Conservation (phyloP, 2,329 filamentous ascomycete genomes). For the Aureobasidium leucospermi region DNA sequence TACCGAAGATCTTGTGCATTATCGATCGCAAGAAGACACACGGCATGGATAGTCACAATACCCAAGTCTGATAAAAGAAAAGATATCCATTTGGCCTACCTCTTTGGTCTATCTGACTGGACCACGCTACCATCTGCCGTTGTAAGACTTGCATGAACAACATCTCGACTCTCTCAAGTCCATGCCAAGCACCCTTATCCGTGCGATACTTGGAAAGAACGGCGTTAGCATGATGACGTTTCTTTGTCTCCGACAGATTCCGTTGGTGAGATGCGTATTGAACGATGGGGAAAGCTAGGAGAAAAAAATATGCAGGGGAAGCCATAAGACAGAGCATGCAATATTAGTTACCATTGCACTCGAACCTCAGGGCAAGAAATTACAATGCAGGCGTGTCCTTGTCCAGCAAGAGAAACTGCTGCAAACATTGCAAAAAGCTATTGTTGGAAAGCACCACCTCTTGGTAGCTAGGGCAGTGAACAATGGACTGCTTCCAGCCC, state of each 20-base stretch:
- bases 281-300: conserved; percentile 5
- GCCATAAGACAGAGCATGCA: not conserved
- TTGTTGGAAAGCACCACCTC: not conserved
- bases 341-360: not conserved
- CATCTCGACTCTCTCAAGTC: no score
- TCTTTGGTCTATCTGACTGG: no score
- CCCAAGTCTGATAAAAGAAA: no score
- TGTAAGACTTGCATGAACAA: no score
- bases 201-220: no score
- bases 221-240: not conserved
- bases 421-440: no score
- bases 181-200: no score
- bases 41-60: no score
- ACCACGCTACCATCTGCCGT: no score
- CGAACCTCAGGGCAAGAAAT: not conserved
- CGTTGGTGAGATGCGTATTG: not conserved
- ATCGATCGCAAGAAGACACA: no score
- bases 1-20: not conserved
- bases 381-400: not conserved
- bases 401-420: not conserved
- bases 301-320: conserved; percentile 2
- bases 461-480: not conserved
- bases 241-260: not conserved
- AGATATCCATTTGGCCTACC: no score
- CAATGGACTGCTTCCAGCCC: not conserved